Evolutionary conservation across 495 filamentous ascomycete genomes (phyloP), one percentile per base, ranked within the genome.

Genomic region (Penicillium bovifimosum): DNA sequence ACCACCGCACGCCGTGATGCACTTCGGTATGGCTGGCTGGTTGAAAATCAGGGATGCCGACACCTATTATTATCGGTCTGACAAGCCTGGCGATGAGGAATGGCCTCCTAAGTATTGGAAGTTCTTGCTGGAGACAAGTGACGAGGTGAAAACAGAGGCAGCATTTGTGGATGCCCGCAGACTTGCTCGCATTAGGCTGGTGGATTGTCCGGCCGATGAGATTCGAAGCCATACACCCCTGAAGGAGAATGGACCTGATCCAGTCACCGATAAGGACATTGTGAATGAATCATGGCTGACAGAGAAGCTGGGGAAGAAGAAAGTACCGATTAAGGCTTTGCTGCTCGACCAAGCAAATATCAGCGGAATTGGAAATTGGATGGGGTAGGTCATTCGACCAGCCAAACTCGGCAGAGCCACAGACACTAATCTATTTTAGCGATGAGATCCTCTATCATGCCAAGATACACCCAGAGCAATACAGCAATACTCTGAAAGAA

Each of bases 101-200:
- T 98, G 93, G 93, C 93, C 93, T 13, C 93, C 93, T 0, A 88
- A 86, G 64, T 92, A 80, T 66, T 87, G 85, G 81, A 98, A 96
- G 59, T 96, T 96, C 58, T 64, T 85, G 10, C 67, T 96, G 6
- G 76, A 85, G 50, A 85, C 86, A 13, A 74, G 79, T 26, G 76
- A 77, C 13, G 72, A 78, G 9, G 73, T 77, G 2, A 75, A 77
- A 56, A 81, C 81, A 36, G 82, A 91, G 68, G 83, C 87, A 11
- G 91, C 90, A 0, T 96, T 93, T 69, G 84, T 90, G 2, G 93
- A 98, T 67, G 62, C 79, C 31, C 79, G 93, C 28, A 75, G 93
- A 24, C 79, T 98, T 28, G 81, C 74, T 16, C 75, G 92, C 18
- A 80, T 98, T 27, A 81, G 90, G 8, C 75, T 96, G 9, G 84